Percentiles rank a stretch among this genome's conserved stretches.
These are phyloP conservation scores for Anthostomella pinea DNA, from an alignment of 2,329 filamentous ascomycete genomes.

Conservation along the genomic window DNA sequence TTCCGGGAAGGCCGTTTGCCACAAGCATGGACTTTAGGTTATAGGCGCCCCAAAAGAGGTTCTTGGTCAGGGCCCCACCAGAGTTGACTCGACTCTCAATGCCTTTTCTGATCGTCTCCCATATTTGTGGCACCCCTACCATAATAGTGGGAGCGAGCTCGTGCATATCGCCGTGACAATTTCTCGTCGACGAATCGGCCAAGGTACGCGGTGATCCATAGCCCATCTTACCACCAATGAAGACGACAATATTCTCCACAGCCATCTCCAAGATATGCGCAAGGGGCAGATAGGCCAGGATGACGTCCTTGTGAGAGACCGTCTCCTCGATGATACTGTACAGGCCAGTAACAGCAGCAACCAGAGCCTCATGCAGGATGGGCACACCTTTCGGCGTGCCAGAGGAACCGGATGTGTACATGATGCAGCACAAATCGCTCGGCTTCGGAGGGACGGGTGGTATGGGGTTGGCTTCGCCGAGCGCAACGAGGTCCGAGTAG, in stretches of 20 bases:
- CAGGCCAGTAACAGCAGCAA: slow-evolving; percentile 82
- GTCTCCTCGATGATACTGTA: slow-evolving; percentile 73
- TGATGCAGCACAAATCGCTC: slow-evolving; percentile 78
- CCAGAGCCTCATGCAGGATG: slow-evolving; percentile 74
- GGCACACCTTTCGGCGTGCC: slow-evolving; percentile 87
- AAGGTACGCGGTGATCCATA: slow-evolving; percentile 91
- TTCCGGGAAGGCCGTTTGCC: slow-evolving; percentile 59
- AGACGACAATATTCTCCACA: slow-evolving; percentile 87
- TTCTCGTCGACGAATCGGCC: slow-evolving; percentile 79
- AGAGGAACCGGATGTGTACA: slow-evolving; percentile 87
- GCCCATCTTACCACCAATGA: slow-evolving; percentile 86
- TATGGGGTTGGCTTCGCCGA: slow-evolving; percentile 65
- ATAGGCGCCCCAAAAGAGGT: slow-evolving; percentile 72
- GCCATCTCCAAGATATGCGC: slow-evolving; percentile 97
- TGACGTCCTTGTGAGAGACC: slow-evolving; percentile 71
- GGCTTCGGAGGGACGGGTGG: slow-evolving; percentile 69
- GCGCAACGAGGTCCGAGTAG: slow-evolving; percentile 52
- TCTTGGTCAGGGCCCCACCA: slow-evolving; percentile 66
- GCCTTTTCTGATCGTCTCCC: slow-evolving; percentile 97
- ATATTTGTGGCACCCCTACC: slow-evolving; percentile 92
- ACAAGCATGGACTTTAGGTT: slow-evolving; percentile 59
- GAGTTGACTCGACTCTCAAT: slow-evolving; percentile 76
- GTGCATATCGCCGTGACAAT: slow-evolving; percentile 90
- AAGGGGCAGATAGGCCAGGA: slow-evolving; percentile 89
- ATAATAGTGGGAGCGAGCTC: slow-evolving; percentile 87